Base-by-base conservation (phyloP, 495 filamentous ascomycete genomes). In the Penicillium herquei region DNA sequence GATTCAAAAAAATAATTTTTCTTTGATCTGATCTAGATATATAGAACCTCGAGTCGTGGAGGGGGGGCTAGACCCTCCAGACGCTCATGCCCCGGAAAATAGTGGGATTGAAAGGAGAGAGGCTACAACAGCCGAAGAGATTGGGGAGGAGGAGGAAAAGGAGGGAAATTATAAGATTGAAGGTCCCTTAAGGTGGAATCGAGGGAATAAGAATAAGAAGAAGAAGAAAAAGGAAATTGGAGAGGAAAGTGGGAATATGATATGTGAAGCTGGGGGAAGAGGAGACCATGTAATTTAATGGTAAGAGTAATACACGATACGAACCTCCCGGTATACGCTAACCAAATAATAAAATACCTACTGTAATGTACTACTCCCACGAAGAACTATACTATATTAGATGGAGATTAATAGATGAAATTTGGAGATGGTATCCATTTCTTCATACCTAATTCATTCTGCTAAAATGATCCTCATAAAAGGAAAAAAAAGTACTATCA, bases 1-100 rank as follows among this genome's bases (percentile, higher is more conserved):
- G 21, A 4, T 26, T 26, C 21, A 26, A 26, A 26, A 26, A 26
- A 26, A 26, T 26, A 26, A 26, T 26, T 26, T 26, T 26, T 26
- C 21, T 26, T 26, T 26, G 21, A 26, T 18, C 13, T 43, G 40
- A 26, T 40, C 53, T 39, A 35, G 41, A 32, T 49, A 31, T 51
- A n/a, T 51, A 41, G 18, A 40, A 35, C 17, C 33, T 52, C 16
- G 32, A 32, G 49, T 44, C 50, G 26, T 41, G 6, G 39, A 18
- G 39, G 50, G 39, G 50, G 50, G 51, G 51, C 41, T 37, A 54
- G 51, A 54, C 51, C 51, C 41, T 54, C 51, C 42, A 46, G 41
- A 46, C 42, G 32, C 41, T 46, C 51, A 54, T 54, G 42, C 51
- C 41, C 51, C 51, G 51, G 54, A 35, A 61, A 41, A 35, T 26